Evolutionary conservation across 345 rosid genomes (phyloP).

Genomic region (Brassica rapa): DNA sequence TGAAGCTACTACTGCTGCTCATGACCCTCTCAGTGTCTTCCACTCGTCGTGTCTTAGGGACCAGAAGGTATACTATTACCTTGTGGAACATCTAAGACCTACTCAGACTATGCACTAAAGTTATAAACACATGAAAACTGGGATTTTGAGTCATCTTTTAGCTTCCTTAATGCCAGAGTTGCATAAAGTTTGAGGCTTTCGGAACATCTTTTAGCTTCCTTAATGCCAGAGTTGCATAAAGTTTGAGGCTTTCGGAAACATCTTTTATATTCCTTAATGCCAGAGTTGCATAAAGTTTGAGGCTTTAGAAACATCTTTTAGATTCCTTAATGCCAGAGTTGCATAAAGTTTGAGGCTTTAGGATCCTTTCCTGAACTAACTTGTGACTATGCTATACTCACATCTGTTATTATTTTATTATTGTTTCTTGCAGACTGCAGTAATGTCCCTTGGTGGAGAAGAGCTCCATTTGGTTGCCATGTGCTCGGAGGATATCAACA

Average conservation of each 20-base stretch:
- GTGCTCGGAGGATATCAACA: conserved; percentile 57
- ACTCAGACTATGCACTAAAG: neutral
- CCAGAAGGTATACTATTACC: conserved; percentile 79
- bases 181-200: too few relatives aligned
- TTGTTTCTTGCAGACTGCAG: conserved; percentile 74
- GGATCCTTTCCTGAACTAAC: neutral
- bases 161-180: conserved; percentile 9
- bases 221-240: too few relatives aligned
- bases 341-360: conserved; percentile 22
- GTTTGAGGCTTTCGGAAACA: neutral
- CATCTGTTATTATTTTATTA: neutral
- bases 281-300: conserved; percentile 17
- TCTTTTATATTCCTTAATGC: neutral
- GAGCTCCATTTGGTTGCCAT: conserved; percentile 98
- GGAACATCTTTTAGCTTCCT: too few relatives aligned
- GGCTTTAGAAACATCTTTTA: neutral
- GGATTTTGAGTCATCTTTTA: neutral
- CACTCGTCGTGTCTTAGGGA: conserved; percentile 79
- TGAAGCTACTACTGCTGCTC: conserved; percentile 46
- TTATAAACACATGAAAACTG: neutral
- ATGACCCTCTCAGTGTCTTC: conserved; percentile 67
- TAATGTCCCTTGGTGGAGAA: conserved; percentile 66
- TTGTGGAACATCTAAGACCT: conserved; percentile 1
- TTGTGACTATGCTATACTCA: neutral
- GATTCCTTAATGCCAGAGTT: neutral